Evolutionary conservation across 1,139 yeast genomes (phyloP).

Genomic region (Candida sp.): DNA sequence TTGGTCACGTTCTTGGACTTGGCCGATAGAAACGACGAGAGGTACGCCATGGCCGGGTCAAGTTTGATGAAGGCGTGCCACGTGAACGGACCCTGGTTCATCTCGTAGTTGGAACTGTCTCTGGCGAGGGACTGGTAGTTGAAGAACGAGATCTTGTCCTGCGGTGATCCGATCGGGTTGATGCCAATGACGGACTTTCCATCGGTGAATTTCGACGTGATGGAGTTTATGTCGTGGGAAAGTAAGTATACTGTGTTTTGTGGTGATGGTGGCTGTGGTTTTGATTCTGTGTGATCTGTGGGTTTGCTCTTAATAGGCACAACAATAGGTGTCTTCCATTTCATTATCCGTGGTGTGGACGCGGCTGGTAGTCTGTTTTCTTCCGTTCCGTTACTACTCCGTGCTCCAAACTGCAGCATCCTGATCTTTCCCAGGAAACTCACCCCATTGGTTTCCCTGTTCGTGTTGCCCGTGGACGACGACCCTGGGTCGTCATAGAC

Average conservation of each 20-base stretch:
- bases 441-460: background rate
- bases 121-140: constrained; percentile 27
- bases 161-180: constrained; percentile 26
- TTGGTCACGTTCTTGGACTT: constrained; percentile 5
- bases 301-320: background rate
- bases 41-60: constrained; percentile 29
- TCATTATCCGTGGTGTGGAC: background rate
- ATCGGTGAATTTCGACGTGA: background rate
- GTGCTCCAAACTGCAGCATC: background rate
- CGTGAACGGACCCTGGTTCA: constrained; percentile 40
- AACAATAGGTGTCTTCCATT: background rate
- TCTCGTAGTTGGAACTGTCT: constrained; percentile 21
- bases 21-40: constrained; percentile 13
- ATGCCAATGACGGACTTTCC: constrained; percentile 20
- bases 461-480: background rate
- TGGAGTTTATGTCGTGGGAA: background rate
- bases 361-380: background rate
- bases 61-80: constrained; percentile 38
- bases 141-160: constrained; percentile 30
- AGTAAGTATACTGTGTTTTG: background rate
- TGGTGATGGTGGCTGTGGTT: background rate
- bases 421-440: background rate
- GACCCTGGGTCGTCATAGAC: background rate
- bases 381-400: background rate
- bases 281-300: background rate